phyloP scores from a whole-genome alignment of 176 grass and related monocot genomes.

The Cenchrus purpureus region DNA sequence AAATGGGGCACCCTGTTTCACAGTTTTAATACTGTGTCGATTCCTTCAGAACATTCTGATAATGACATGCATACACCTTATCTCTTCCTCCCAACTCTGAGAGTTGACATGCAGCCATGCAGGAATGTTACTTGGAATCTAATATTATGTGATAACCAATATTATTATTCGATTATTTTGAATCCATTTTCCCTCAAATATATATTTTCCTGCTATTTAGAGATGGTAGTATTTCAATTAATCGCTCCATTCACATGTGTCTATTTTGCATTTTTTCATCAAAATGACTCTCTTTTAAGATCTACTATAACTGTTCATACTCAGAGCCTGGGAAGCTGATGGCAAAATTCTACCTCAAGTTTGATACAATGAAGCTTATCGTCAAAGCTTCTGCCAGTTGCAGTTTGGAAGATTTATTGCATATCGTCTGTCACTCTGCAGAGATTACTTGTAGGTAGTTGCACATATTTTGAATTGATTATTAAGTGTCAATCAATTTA shows the following conservation, averaged over 20 bases:
- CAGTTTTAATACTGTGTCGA: not conserved
- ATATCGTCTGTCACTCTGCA: constrained; percentile 77
- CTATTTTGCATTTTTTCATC: constrained; percentile 21
- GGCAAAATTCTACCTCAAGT: constrained; percentile 96
- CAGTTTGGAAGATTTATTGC: constrained; percentile 89
- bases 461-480: constrained; percentile 38
- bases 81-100: constrained; percentile 1
- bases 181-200: constrained; percentile 9
- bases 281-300: constrained; percentile 25
- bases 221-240: constrained; percentile 15
- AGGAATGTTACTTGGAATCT: not conserved
- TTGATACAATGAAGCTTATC: constrained; percentile 98
- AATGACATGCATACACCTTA: not conserved
- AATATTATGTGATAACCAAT: not conserved
- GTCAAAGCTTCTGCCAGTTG: constrained; percentile 77
- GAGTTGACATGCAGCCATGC: constrained; percentile 28
- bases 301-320: constrained; percentile 37
- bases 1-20: not conserved
- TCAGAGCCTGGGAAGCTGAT: constrained; percentile 94
- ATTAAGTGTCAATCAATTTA: constrained; percentile 19
- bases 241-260: not conserved
- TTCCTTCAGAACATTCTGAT: not conserved
- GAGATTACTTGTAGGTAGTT: constrained; percentile 85
- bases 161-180: constrained; percentile 30
- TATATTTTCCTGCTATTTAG: not conserved